phyloP scores from a whole-genome alignment of 2,329 filamentous ascomycete genomes.

The Penicillium thymicola region DNA sequence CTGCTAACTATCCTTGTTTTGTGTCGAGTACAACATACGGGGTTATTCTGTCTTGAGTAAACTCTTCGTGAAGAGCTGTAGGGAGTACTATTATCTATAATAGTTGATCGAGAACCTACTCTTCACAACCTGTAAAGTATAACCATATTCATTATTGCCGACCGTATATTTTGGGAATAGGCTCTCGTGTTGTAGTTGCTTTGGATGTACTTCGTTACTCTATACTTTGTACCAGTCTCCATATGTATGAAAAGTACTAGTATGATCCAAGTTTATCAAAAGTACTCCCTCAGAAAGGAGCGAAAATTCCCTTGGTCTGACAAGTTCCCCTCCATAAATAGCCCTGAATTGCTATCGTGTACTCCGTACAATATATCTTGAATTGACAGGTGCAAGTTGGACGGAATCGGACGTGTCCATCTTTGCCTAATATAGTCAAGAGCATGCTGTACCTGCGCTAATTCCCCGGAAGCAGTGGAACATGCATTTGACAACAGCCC shows the following conservation, averaged over 20 bases:
- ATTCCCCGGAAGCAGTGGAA: conserved; percentile 3
- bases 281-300: background rate
- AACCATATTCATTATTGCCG: background rate
- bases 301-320: background rate
- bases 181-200: background rate
- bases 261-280: background rate
- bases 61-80: background rate
- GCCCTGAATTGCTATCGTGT: background rate
- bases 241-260: background rate
- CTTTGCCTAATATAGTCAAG: conserved; percentile 11
- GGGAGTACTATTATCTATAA: background rate
- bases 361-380: background rate
- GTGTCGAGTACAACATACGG: background rate
- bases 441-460: conserved; percentile 10
- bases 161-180: background rate
- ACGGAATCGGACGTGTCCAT: conserved; percentile 2
- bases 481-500: conserved; percentile 4
- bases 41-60: too few relatives aligned
- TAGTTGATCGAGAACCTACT: background rate
- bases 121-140: background rate
- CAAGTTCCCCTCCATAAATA: too few relatives aligned
- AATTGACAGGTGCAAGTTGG: conserved; percentile 9
- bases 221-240: background rate
- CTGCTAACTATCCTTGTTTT: background rate
- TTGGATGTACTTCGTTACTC: background rate